Base-by-base conservation (phyloP, 768 basidiomycete species). In the Naematelia aurantialba region DNA sequence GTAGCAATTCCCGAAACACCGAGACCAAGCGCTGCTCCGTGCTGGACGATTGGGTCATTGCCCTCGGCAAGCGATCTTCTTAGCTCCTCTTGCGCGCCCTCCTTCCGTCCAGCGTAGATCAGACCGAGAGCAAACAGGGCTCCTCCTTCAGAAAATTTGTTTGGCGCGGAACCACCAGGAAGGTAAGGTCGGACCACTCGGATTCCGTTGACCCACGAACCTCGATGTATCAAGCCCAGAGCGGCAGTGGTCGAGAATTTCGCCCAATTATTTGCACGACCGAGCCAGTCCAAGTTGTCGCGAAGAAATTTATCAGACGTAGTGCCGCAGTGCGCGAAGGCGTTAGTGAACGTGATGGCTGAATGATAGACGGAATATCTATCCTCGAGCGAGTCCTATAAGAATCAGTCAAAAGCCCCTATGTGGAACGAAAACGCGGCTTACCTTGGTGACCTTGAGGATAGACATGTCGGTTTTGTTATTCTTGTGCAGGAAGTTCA, bases 231-330 rank as follows among this genome's bases (percentile, higher is more conserved):
- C 56, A 98, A 89, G 62, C 96, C 96, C 22, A 99, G 84, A 8
- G 89, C 92, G 19, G 96, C 92, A 12, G 96, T 97, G 4, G 96
- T 91, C 2, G 91, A 90, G 79, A 98, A 99, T 73, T 98, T 99
- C 26, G 91, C 89, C 96, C 96, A 99, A 75, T 99, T 98, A 25
- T 87, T 87, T 2, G 96, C 96, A 54, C 90, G 83, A 10, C 85
- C 89, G 3, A 99, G 84, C 92, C 93, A 99, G 73, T 97, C 94
- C 30, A 99, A 83, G 75, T 98, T 98, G 53, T 97, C 90, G 12
- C 92, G 86, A 19, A 99, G 81, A 65, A 98, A 99, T 24, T 83
- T 74, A 70, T 99, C 96, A 1, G 92, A 93, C 0, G 92, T 91
- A 2, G 96, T 99, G 48, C 96, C 96, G n/a, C 94, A 86, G 73